These are phyloP conservation scores for Psilocybe sp. DNA, from an alignment of 768 basidiomycete genomes.

Conservation along the genomic window DNA sequence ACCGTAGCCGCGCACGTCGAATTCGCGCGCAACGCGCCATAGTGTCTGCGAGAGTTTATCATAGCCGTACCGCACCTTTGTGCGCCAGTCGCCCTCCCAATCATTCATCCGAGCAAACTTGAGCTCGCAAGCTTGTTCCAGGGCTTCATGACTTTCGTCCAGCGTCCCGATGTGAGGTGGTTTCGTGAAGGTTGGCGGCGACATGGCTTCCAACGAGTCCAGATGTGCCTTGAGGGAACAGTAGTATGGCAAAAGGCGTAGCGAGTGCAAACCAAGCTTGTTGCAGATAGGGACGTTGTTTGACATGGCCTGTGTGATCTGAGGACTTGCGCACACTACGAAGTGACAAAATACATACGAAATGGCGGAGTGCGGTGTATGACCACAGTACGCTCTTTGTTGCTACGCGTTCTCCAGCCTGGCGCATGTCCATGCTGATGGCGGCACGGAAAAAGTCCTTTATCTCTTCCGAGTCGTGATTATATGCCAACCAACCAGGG, in stretches of 20 bases:
- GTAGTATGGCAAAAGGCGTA: constrained; percentile 60
- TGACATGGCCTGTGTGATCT: constrained; percentile 55
- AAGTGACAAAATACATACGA: constrained; percentile 43
- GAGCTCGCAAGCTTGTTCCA: constrained; percentile 64
- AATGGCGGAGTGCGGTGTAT: constrained; percentile 73
- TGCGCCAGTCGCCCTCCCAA: constrained; percentile 57
- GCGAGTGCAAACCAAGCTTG: constrained; percentile 64
- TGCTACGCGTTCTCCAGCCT: constrained; percentile 75
- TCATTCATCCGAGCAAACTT: constrained; percentile 45
- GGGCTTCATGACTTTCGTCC: constrained; percentile 53
- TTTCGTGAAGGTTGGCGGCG: constrained; percentile 56
- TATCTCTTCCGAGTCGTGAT: constrained; percentile 65
- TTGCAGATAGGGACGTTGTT: constrained; percentile 66
- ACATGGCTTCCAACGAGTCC: constrained; percentile 56
- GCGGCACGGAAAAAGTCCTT: constrained; percentile 72
- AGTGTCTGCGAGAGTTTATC: constrained; percentile 61
- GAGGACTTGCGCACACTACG: constrained; percentile 10
- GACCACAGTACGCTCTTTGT: constrained; percentile 81
- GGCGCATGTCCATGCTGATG: constrained; percentile 74
- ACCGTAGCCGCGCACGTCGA: constrained; percentile 72
- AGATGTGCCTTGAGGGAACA: constrained; percentile 60
- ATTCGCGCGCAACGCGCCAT: constrained; percentile 70
- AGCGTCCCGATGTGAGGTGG: constrained; percentile 64
- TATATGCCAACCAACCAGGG: constrained; percentile 67
- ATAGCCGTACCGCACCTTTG: constrained; percentile 62